Base-by-base conservation (phyloP, 805 yeast species). In the Hanseniaspora singularis region DNA sequence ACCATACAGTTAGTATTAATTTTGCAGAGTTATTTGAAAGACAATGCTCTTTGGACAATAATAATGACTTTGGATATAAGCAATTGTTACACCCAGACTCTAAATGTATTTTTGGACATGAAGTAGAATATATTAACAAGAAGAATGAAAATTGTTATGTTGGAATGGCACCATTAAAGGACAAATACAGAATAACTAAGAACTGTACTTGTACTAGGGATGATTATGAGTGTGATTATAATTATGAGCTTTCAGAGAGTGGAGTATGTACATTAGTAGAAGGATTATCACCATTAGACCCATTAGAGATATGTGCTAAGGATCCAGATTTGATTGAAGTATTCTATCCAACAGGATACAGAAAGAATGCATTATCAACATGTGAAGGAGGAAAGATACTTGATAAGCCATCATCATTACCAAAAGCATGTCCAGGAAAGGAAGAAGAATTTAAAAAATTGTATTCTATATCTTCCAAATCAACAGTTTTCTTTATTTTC, bases 171-270 rank as follows among this genome's bases (percentile, higher is more conserved):
- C 76, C 81, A 38, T 67, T 83, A 34, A 59, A 65, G 23, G 66
- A 73, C 24, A 87, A 83, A 1, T 73, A 69, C 57, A 71, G 70
- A 52, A 67, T 72, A 11, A 59, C 72, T 10, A 68, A 76, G 50
- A 79, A 83, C 60, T 92, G 98, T 65, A 59, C 80, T 1, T 92
- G 98, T 66, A 71, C 92, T 0, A 73, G 95, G 62, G 72, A 73
- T 44, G 98, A 89, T 57, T 92, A 68, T 58, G 98, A 92, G 63
- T 92, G 98, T 71, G 98, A 92, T 61, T 85, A 78, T 67, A 88
- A 88, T 63, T 88, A 70, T 61, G 73, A 64, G 49, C 71, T 80
- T 50, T 78, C 77, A 42, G 51, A 55, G 0, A 95, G 86, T 57
- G 94, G 94, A 18, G 81, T 92, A 2, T 92, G 98, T 66, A 76